Conservation (phyloP, 306 rosid genomes). For the Abrus pulchellus region DNA sequence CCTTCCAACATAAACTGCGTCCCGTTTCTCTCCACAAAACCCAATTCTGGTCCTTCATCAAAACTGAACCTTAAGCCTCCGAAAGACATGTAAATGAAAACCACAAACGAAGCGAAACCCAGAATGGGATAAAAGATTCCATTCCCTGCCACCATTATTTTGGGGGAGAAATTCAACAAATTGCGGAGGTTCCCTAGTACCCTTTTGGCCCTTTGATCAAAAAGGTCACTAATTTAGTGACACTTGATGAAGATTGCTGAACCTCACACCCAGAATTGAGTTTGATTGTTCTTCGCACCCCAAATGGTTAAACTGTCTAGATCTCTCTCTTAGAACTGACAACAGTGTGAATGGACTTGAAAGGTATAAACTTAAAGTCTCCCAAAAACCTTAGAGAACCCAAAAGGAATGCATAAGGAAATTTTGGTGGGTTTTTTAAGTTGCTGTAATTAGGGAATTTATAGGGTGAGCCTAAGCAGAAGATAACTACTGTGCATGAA, state of each 20-base stretch:
- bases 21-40: conserved; percentile 84
- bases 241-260: conserved; percentile 47
- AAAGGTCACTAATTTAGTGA: conserved; percentile 35
- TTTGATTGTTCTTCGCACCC: conserved; percentile 28
- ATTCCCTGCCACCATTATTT: conserved; percentile 67
- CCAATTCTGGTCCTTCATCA: conserved; percentile 51
- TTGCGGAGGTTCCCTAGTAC: conserved; percentile 40
- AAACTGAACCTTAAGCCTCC: conserved; percentile 63
- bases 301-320: conserved; percentile 49
- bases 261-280: conserved; percentile 49
- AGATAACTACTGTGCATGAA: conserved; percentile 18
- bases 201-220: conserved; percentile 52
- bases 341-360: conserved; percentile 30
- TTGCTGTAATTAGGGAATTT: conserved; percentile 45
- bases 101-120: conserved; percentile 72
- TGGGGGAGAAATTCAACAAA: conserved; percentile 48
- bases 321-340: conserved; percentile 52
- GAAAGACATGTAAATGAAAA: conserved; percentile 81
- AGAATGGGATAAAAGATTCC: conserved; percentile 76
- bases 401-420: conserved; percentile 26
- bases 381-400: conserved; percentile 7
- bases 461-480: conserved; percentile 33
- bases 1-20: conserved; percentile 80
- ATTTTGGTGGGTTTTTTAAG: conserved; percentile 27
- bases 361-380: conserved; percentile 2